Evolutionary conservation across 2,329 filamentous ascomycete genomes (phyloP).

Genomic region (Onygena corvina): DNA sequence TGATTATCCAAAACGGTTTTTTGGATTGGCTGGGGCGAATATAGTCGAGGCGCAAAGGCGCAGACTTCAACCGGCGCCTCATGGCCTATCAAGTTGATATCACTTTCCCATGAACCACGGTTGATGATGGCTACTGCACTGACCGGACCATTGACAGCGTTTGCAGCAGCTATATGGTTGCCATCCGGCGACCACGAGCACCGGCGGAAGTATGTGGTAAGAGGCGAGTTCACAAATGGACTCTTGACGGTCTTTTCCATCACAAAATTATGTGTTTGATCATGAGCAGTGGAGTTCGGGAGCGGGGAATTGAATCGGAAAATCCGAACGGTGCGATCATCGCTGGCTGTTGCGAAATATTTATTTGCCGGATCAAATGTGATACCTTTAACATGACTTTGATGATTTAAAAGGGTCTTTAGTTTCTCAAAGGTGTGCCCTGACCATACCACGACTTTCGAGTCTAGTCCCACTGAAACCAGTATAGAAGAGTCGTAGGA

Average conservation of each 20-base stretch:
- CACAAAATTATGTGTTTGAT: slow-evolving; percentile 93
- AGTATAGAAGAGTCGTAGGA: slow-evolving; percentile 90
- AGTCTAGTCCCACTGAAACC: slow-evolving; percentile 91
- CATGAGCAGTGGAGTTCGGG: slow-evolving; percentile 83
- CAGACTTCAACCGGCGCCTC: slow-evolving; percentile 96
- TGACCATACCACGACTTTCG: slow-evolving; percentile 97
- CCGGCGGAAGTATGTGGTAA: slow-evolving; percentile 91
- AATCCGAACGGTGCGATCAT: slow-evolving; percentile 92
- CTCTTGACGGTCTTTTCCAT: slow-evolving; percentile 81
- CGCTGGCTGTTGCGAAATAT: slow-evolving; percentile 95
- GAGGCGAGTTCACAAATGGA: slow-evolving; percentile 79
- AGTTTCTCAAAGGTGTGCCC: slow-evolving; percentile 96
- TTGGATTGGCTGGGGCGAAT: slow-evolving; percentile 55
- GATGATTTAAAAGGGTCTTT: slow-evolving; percentile 83
- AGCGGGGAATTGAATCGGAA: slow-evolving; percentile 86
- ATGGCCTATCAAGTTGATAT: slow-evolving; percentile 94
- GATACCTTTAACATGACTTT: slow-evolving; percentile 96
- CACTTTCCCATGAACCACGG: slow-evolving; percentile 81
- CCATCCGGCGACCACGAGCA: slow-evolving; percentile 98
- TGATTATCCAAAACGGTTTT: slow-evolving; percentile 36
- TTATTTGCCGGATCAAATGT: slow-evolving; percentile 98
- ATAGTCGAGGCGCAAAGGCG: slow-evolving; percentile 87
- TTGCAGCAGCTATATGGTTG: slow-evolving; percentile 90
- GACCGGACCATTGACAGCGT: slow-evolving; percentile 92
- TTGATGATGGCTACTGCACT: slow-evolving; percentile 95